phyloP scores from a whole-genome alignment of 495 filamentous ascomycete genomes.

The Xylaria flabelliformis region DNA sequence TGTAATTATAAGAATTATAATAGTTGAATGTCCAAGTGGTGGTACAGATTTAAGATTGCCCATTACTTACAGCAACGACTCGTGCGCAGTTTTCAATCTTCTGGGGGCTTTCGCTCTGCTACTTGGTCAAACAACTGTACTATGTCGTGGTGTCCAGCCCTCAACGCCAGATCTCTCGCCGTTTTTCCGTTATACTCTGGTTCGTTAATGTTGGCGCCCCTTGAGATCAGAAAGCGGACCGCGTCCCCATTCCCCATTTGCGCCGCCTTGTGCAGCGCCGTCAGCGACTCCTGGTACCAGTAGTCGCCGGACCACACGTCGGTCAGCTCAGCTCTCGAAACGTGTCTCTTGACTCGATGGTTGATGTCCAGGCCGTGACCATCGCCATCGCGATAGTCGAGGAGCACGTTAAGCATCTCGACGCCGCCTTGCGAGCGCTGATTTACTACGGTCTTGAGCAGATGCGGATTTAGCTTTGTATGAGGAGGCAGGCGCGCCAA shows the following conservation, averaged over 20 bases:
- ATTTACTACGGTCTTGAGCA: neutral
- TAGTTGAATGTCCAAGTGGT: too few relatives aligned
- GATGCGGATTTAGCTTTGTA: neutral
- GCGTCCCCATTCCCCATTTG: conserved; percentile 5
- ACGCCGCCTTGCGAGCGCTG: neutral
- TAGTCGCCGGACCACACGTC: neutral
- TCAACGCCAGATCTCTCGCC: conserved; percentile 7
- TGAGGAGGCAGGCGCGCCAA: neutral
- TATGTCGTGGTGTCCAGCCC: conserved; percentile 3
- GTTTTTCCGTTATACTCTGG: neutral
- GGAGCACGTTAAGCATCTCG: conserved; percentile 14
- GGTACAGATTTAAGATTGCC: too few relatives aligned
- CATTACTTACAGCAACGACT: too few relatives aligned
- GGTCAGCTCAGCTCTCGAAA: neutral
- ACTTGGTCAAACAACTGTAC: conserved; percentile 6
- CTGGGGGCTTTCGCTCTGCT: neutral
- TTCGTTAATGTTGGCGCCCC: conserved; percentile 6
- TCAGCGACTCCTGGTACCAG: conserved; percentile 5
- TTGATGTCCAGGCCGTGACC: conserved; percentile 2
- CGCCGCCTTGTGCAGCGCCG: conserved; percentile 5
- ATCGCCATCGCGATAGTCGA: neutral
- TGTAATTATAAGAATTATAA: too few relatives aligned
- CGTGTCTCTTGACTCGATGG: neutral
- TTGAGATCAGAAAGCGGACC: conserved; percentile 11
- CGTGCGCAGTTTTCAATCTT: too few relatives aligned